Evolutionary conservation across 306 rosid genomes (phyloP).

Genomic region (barrel medic (Medicago truncatula)): DNA sequence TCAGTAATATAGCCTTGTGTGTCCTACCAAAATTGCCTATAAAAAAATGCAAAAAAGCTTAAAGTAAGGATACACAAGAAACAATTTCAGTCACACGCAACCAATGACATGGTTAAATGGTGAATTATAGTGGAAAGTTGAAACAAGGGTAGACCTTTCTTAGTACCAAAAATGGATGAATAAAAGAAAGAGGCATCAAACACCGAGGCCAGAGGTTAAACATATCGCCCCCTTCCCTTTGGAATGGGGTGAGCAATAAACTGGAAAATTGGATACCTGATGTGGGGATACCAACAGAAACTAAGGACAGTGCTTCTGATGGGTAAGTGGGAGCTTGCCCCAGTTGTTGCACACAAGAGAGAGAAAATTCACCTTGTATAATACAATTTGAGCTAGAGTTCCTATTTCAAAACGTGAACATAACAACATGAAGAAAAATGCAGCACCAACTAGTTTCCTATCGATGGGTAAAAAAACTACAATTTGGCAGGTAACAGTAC

Average conservation of each 20-base stretch:
- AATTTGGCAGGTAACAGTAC: not conserved
- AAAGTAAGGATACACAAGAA: constrained; percentile 29
- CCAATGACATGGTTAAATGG: constrained; percentile 29
- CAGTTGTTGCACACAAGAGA: constrained; percentile 11
- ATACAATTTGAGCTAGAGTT: constrained; percentile 15
- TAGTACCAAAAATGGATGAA: constrained; percentile 12
- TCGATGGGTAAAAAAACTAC: constrained; percentile 7
- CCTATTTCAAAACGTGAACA: constrained; percentile 26
- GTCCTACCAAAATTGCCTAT: constrained; percentile 16
- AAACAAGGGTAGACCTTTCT: constrained; percentile 21
- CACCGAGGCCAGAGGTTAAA: not conserved
- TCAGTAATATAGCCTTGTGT: constrained; percentile 4
- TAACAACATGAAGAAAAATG: constrained; percentile 19
- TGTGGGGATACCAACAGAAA: not conserved
- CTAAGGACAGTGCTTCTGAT: not conserved
- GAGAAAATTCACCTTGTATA: constrained; percentile 3
- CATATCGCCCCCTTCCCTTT: not conserved
- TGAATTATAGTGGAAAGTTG: constrained; percentile 4
- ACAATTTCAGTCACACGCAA: constrained; percentile 16
- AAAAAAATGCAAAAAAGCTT: not conserved
- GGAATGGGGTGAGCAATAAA: not conserved
- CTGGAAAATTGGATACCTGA: constrained; percentile 3
- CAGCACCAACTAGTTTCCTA: constrained; percentile 15
- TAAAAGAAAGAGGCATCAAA: constrained; percentile 11
- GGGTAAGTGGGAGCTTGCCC: not conserved